Evolutionary conservation across 1,284 basidiomycete species (phyloP).

Genomic region (Takashimella tepidaria): DNA sequence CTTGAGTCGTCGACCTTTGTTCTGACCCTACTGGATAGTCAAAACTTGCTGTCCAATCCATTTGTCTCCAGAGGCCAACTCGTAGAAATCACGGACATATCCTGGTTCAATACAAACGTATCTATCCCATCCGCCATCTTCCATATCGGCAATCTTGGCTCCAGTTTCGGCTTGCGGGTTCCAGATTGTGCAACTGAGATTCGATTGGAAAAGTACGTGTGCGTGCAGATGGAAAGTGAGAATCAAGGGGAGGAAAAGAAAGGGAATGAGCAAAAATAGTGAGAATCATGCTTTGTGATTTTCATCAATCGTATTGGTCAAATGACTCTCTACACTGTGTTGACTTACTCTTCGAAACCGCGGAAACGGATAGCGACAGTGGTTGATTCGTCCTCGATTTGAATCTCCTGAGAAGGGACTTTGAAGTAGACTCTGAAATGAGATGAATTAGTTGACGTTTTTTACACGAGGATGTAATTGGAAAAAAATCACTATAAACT

Average conservation of each 20-base stretch:
- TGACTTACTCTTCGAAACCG: constrained; percentile 59
- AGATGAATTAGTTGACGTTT: neutral
- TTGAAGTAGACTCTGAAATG: constrained; percentile 41
- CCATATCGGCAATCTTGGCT: constrained; percentile 74
- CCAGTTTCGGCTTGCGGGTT: constrained; percentile 70
- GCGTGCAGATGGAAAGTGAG: neutral
- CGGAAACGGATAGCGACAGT: constrained; percentile 54
- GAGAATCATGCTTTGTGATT: too few species aligned
- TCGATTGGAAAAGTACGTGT: neutral
- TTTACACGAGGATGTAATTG: neutral
- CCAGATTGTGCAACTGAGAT: constrained; percentile 56
- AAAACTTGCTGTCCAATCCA: constrained; percentile 65
- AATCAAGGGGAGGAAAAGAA: neutral
- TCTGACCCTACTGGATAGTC: neutral
- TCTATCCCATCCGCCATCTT: constrained; percentile 75
- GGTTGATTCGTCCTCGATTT: constrained; percentile 33
- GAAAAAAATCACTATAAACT: constrained; percentile 1
- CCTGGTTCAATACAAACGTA: constrained; percentile 86
- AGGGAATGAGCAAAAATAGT: too few species aligned
- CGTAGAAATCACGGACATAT: constrained; percentile 54
- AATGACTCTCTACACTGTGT: too few species aligned
- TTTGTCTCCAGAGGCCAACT: constrained; percentile 57
- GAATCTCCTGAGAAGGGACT: constrained; percentile 34
- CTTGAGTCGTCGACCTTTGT: too few species aligned
- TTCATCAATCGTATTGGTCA: too few species aligned